Evolutionary conservation across 2,329 filamentous ascomycete species (phyloP), one percentile per base, ranked within the genome.

Genomic region (Colletotrichum caudatum): DNA sequence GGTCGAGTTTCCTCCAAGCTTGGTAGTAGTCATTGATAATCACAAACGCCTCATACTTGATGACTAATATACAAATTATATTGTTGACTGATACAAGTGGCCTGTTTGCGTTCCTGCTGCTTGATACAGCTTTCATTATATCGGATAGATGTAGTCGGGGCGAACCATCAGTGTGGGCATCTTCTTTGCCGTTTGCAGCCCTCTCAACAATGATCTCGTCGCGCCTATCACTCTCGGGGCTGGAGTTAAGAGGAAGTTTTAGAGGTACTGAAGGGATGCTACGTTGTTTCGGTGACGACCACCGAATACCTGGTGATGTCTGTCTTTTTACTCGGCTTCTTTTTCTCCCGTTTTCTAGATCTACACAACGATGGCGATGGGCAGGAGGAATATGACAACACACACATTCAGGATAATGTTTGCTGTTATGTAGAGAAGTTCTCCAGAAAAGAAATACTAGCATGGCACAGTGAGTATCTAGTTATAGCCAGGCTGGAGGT

Each of bases 321-420:
- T 29, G 29, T 29, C 29, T 29, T 29, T 29, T 29, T 29, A 29
- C 29, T 29, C 29, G 29, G 29, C 29, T 29, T 29, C 29, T 29
- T 29, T 29, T 29, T 4, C 26, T 3, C 26, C 29, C 5, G 29
- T 29, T 29, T 29, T 29, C 29, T 29, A 29, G 29, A 29, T 29
- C 29, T 3, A 29, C 29, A 29, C 29, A 29, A 29, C 29, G 69
- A 80, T 76, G 18, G 82, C 80, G 65, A 84, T 80, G 64, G 82
- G 82, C 20, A 83, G 77, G 35, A 84, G 78, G 64, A 84, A 81
- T 64, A 77, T 78, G 29, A 80, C 81, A 72, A 84, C 82, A 44
- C 82, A 84, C 18, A 83, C 75, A 69, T 84, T 84, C 54, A 67
- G n/a, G 3, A 71, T 51, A 2, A 63, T 37, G 63, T 78, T 80